Base-by-base conservation (phyloP, 208 protist species). In the Crithidia bombi region DNA sequence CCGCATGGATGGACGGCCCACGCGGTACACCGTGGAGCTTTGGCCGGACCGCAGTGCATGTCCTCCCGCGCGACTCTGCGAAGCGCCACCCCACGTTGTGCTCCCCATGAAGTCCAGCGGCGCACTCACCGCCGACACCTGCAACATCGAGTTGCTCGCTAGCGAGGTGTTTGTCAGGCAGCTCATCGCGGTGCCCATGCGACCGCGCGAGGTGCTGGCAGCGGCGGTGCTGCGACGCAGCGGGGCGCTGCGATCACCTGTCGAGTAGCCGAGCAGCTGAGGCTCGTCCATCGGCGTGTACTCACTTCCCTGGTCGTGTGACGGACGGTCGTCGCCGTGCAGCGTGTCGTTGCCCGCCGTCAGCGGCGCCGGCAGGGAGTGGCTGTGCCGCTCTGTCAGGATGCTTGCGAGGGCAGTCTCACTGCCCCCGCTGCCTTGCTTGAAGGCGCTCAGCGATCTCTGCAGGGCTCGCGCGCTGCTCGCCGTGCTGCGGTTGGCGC, bases 401-500 rank as follows among this genome's bases (percentile, higher is more conserved):
- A 50, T 23, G 25, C 43, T 54, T 12, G 61, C 61, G 1, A 66
- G 28, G 0, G 47, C 61, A 1, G 26, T 17, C 23, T 62, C 51
- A 23, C 51, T 73, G 7, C 26, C 55, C 2, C 25, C 38, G 43
- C 43, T 75, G 52, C 69, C 44, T 10, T 19, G 61, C 62, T 63
- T 64, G 23, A 43, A 75, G 17, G 32, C 54, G 32, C 44, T 68
- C 32, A 50, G 49, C 28, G 69, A 39, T 9, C 21, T 46, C 12
- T 30, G 50, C 32, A 67, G 19, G 19, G 30, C 39, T 17, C 58
- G 35, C 49, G 49, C 54, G 32, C 68, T 73, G 58, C 58, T 66
- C 9, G 51, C 58, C n/a, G 59, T 58, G 28, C 58, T 65, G 38
- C 68, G 68, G 58, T 66, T 73, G 7, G 57, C 68, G 39, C 58